phyloP scores from a whole-genome alignment of 2,329 filamentous ascomycete genomes.

The Aspergillus candidus region DNA sequence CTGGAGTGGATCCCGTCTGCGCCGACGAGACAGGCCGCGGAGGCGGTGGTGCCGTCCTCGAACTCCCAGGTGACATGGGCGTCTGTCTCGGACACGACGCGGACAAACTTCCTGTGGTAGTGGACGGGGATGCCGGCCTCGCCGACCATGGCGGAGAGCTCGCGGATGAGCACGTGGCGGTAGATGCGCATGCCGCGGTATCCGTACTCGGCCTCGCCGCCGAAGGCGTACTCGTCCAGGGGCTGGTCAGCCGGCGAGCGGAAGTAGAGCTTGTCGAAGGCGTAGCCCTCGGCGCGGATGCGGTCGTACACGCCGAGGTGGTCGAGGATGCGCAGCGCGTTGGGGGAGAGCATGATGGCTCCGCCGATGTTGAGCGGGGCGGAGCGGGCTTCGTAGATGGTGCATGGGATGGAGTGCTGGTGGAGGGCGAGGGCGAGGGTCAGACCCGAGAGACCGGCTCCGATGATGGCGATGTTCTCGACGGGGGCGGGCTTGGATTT shows the following conservation, averaged over 20 bases:
- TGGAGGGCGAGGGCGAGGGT: constrained; percentile 51
- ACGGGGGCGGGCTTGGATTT: too few species aligned
- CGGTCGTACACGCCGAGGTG: constrained; percentile 44
- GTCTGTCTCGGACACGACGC: constrained; percentile 38
- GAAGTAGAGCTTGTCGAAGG: constrained; percentile 49
- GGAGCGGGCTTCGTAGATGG: constrained; percentile 48
- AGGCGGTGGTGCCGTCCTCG: constrained; percentile 38
- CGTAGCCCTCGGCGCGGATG: constrained; percentile 43
- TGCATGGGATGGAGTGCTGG: constrained; percentile 44
- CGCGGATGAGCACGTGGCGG: constrained; percentile 46
- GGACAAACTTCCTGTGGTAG: constrained; percentile 46
- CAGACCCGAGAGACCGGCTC: constrained; percentile 48
- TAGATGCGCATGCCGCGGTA: constrained; percentile 53
- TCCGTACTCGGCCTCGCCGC: constrained; percentile 43
- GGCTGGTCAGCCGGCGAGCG: constrained; percentile 30
- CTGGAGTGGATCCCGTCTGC: constrained; percentile 57
- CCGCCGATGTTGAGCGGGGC: constrained; percentile 47
- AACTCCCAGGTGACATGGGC: constrained; percentile 44
- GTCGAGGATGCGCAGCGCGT: constrained; percentile 52
- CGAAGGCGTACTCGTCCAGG: constrained; percentile 44
- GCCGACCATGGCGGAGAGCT: constrained; percentile 39
- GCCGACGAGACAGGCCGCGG: constrained; percentile 46
- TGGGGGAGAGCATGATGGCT: constrained; percentile 55
- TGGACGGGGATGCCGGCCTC: constrained; percentile 35
- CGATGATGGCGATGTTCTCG: constrained; percentile 40